Conservation (phyloP, 2,329 filamentous ascomycete genomes). For the Alternaria brassicae region DNA sequence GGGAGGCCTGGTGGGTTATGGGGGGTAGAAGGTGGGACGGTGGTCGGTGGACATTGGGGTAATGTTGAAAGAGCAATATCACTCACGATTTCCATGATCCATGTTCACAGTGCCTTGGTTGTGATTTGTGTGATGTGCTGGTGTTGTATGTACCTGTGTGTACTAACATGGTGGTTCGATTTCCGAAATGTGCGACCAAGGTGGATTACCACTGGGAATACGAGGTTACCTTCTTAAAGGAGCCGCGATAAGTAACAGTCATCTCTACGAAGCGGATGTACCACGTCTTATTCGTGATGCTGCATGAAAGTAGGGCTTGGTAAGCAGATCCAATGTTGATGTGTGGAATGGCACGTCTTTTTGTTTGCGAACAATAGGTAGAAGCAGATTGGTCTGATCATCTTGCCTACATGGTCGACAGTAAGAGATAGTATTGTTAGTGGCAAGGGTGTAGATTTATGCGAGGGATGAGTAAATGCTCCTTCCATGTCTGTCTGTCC, state of each 20-base stretch:
- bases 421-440: no score
- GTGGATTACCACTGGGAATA: not conserved
- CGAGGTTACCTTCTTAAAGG: not conserved
- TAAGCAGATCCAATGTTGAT: not conserved
- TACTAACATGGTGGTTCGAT: not conserved
- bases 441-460: no score
- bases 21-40: no score
- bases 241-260: not conserved
- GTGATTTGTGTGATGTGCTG: not conserved
- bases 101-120: not conserved
- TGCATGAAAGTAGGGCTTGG: not conserved
- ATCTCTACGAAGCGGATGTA: not conserved
- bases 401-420: not conserved
- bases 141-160: not conserved
- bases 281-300: not conserved
- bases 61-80: slow-evolving; percentile 20
- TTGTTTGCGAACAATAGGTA: not conserved
- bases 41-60: not conserved
- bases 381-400: not conserved
- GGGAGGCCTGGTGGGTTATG: not conserved
- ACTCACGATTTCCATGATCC: slow-evolving; percentile 32
- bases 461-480: no score
- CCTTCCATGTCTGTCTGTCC: no score
- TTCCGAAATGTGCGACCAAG: not conserved
- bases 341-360: not conserved